These are phyloP conservation scores for Singerocomus inundabilis DNA, from an alignment of 1,284 basidiomycete genomes.

Conservation along the genomic window DNA sequence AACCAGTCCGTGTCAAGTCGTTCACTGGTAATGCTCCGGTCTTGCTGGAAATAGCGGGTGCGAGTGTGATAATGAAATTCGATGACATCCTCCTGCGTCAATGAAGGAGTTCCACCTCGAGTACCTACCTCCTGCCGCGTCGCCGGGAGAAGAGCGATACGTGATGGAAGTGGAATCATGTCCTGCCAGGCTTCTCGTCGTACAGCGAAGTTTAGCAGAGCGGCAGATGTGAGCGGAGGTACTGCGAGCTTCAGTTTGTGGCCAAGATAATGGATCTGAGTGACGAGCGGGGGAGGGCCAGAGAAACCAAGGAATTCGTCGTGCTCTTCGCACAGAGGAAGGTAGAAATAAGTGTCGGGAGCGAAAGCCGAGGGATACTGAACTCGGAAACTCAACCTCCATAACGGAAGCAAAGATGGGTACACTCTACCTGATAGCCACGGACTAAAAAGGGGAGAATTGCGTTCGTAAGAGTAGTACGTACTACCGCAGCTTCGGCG, in stretches of 20 bases:
- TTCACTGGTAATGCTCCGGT: constrained; percentile 19
- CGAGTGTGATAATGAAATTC: constrained; percentile 40
- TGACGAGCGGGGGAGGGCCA: constrained; percentile 29
- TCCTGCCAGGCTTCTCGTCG: constrained; percentile 39
- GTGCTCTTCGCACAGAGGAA: constrained; percentile 36
- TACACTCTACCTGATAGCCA: constrained; percentile 36
- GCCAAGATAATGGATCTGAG: constrained; percentile 41
- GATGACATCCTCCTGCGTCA: constrained; percentile 40
- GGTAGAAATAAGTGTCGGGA: constrained; percentile 39
- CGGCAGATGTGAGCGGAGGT: constrained; percentile 40
- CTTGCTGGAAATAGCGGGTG: constrained; percentile 30
- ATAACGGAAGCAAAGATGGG: background rate
- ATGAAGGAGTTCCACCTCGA: constrained; percentile 21
- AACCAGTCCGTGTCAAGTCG: constrained; percentile 45
- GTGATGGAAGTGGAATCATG: constrained; percentile 24
- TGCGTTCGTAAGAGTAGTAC: constrained; percentile 28
- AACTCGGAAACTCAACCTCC: constrained; percentile 2
- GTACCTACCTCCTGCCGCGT: constrained; percentile 36
- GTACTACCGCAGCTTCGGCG: constrained; percentile 18
- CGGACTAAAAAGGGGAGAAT: constrained; percentile 35
- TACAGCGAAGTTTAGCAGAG: constrained; percentile 37
- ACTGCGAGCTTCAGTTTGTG: constrained; percentile 38
- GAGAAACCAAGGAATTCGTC: constrained; percentile 26
- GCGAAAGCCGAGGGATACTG: constrained; percentile 43
- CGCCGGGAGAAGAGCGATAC: constrained; percentile 29